Evolutionary conservation across 257 asterid genomes (phyloP), one percentile per base, ranked within the genome.

Genomic region (Schizonepeta tenuifolia): DNA sequence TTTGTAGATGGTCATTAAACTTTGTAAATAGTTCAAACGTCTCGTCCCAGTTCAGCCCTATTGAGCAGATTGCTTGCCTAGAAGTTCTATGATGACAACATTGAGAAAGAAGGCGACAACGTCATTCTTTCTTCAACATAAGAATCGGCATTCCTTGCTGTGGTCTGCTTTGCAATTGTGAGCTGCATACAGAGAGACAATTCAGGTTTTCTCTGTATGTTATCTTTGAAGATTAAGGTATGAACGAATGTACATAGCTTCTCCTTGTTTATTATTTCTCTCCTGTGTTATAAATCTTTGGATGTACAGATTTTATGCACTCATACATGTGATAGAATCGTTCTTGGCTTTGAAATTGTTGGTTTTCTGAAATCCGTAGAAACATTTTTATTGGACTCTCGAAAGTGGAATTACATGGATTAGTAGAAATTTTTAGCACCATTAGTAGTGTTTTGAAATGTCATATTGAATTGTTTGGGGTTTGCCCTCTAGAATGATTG

Each of bases 91-190:
- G 41, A 61, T 59, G 53, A 14, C 43, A 35, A 14, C 55, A 21
- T 28, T n/a, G 53, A 55, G n/a, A 44, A 65, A 14, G 55, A 46
- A 74, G 61, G 36, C 54, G 41, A 8, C 14, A 10, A 0, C 26
- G 6, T n/a, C 61, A 3, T 26, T 64, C 41, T 5, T 22, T 28
- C 10, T 7, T 28, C 50, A 51, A 7, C 50, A 9, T 4, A 26
- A 38, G 51, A 73, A 66, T 56, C 74, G 7, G 6, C 28, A 5
- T 46, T 46, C 62, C 33, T 44, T 33, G 68, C 15, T 26, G 53
- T 14, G 10, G 7, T 43, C 51, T 66, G 78, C 67, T 43, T 43
- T 55, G 33, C 35, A 70, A 66, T 46, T 66, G 73, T 66, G 73
- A 65, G 78, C 53, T 56, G 73, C 68, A 44, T 65, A 55, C 18